These are phyloP conservation scores for Candida gorgasii DNA, from an alignment of 805 yeast species.

Conservation along the genomic window DNA sequence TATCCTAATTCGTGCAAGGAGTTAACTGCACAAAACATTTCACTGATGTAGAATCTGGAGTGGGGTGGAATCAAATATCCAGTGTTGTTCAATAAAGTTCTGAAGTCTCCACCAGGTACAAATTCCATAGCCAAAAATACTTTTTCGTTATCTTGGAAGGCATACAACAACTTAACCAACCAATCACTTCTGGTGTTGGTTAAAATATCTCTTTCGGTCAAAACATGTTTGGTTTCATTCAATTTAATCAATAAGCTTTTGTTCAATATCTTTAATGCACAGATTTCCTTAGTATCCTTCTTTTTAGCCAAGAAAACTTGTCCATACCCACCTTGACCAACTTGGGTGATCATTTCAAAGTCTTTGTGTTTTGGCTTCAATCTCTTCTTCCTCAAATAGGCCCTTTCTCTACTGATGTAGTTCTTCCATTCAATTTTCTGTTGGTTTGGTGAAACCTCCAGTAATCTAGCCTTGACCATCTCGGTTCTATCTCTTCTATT, in stretches of 20 bases:
- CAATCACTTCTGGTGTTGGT: conserved; percentile 96
- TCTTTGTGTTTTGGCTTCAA: conserved; percentile 92
- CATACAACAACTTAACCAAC: conserved; percentile 90
- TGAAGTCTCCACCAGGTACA: conserved; percentile 99
- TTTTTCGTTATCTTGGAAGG: conserved; percentile 89
- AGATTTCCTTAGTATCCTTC: conserved; percentile 90
- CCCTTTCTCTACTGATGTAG: conserved; percentile 82
- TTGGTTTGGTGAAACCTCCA: conserved; percentile 48
- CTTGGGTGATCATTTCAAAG: conserved; percentile 95
- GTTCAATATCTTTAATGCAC: conserved; percentile 90
- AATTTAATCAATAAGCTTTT: conserved; percentile 82
- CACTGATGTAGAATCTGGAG: conserved; percentile 91
- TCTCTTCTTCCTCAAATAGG: conserved; percentile 81
- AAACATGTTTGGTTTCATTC: conserved; percentile 93
- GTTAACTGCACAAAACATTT: conserved; percentile 94
- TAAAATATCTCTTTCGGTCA: conserved; percentile 94
- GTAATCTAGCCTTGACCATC: conserved; percentile 63
- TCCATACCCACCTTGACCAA: conserved; percentile 99
- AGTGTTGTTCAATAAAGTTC: conserved; percentile 90
- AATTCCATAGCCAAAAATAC: conserved; percentile 97
- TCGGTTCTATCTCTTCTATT: conserved; percentile 80
- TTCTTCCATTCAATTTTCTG: conserved; percentile 63
- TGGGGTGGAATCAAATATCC: conserved; percentile 92
- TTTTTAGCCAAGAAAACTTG: conserved; percentile 96
- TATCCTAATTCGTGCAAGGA: conserved; percentile 93